phyloP scores from a whole-genome alignment of 1,284 basidiomycete species.

The Ganoderma leucocontextum region DNA sequence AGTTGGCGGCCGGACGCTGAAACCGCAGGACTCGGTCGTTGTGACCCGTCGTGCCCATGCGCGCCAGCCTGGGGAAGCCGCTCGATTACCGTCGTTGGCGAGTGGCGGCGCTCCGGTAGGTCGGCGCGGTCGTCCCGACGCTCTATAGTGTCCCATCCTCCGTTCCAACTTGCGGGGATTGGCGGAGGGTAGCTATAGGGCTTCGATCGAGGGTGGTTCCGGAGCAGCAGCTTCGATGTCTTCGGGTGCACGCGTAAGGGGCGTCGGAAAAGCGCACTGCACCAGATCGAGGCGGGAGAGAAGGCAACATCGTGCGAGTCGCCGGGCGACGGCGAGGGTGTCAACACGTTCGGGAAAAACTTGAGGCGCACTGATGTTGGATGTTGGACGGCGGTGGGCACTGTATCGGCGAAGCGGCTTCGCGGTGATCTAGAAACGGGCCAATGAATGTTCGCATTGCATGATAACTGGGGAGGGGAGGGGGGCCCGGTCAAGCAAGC shows the following conservation, averaged over 20 bases:
- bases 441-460: not conserved
- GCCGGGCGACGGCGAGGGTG: not conserved
- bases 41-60: not conserved
- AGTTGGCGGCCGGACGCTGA: not conserved
- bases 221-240: not conserved
- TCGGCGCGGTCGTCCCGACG: not conserved
- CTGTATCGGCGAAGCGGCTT: not conserved
- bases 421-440: not conserved
- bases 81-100: not conserved
- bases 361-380: not conserved
- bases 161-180: not conserved
- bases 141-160: not conserved
- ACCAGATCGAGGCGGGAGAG: not conserved
- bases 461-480: not conserved
- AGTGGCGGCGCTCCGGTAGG: not conserved
- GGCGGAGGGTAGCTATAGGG: not conserved
- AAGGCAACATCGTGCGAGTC: not conserved
- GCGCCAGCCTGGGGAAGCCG: not conserved
- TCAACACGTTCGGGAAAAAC: not conserved
- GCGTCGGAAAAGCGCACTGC: not conserved
- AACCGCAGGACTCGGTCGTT: not conserved
- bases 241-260: not conserved
- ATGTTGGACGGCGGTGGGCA: not conserved
- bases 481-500: not conserved
- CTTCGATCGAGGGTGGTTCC: not conserved